Conservation (phyloP, 2,329 filamentous ascomycete genomes). For the Botryotinia calthae region DNA sequence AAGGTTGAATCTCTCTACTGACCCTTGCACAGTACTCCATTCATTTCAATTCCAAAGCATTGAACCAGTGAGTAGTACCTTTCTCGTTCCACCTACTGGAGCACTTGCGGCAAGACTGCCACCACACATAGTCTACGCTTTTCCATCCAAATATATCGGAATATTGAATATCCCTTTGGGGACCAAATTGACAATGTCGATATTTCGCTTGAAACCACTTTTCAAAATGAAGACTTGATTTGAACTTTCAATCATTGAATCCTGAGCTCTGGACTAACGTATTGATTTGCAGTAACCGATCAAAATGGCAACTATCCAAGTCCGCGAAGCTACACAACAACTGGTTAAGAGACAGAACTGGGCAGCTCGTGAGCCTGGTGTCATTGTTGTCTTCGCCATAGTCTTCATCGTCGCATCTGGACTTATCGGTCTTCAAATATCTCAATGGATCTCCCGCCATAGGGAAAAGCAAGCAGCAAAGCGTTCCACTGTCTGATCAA, state of each 20-base stretch:
- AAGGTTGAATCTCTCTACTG: neutral
- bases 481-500: constrained; percentile 9
- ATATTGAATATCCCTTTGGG: neutral
- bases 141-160: neutral
- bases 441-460: constrained; percentile 43
- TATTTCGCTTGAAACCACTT: no score
- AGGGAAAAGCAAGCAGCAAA: constrained; percentile 9
- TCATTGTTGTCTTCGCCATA: constrained; percentile 61
- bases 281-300: constrained; percentile 13
- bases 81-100: neutral
- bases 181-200: neutral
- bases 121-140: neutral
- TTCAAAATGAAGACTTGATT: neutral
- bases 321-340: constrained; percentile 37
- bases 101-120: neutral
- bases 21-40: neutral
- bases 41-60: neutral
- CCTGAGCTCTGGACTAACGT: constrained; percentile 2
- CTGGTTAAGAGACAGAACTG: constrained; percentile 56
- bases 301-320: constrained; percentile 28
- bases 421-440: constrained; percentile 49
- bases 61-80: neutral
- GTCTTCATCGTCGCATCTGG: constrained; percentile 54
- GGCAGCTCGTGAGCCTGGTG: constrained; percentile 55
- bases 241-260: neutral